Evolutionary conservation across 2,329 filamentous ascomycete genomes (phyloP).

Genomic region (Xylariaceae sp.): DNA sequence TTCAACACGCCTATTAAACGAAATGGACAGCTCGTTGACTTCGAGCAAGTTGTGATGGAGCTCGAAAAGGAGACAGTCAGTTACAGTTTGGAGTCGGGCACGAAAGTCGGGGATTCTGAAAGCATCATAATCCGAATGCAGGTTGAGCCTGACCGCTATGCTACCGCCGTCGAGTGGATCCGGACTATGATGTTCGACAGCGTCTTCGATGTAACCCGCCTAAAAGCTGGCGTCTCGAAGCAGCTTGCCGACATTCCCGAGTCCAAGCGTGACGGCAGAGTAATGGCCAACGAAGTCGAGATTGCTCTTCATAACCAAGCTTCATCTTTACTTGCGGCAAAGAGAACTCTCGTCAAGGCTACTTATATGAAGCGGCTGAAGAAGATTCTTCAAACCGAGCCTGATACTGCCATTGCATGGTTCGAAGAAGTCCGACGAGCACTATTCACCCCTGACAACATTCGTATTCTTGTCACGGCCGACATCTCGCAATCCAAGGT

Average conservation of each 20-base stretch:
- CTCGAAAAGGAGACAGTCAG: slow-evolving; percentile 87
- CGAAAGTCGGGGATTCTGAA: slow-evolving; percentile 69
- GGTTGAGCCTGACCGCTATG: slow-evolving; percentile 83
- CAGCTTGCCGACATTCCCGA: slow-evolving; percentile 89
- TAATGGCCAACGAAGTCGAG: slow-evolving; percentile 60
- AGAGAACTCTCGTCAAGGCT: slow-evolving; percentile 77
- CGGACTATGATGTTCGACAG: slow-evolving; percentile 82
- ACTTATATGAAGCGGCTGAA: slow-evolving; percentile 82
- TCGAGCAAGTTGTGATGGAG: slow-evolving; percentile 87
- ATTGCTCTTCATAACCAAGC: slow-evolving; percentile 75
- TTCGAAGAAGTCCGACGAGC: slow-evolving; percentile 70
- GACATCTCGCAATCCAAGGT: slow-evolving; percentile 64
- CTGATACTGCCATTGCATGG: slow-evolving; percentile 66
- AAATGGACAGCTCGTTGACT: slow-evolving; percentile 70
- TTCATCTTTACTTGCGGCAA: slow-evolving; percentile 69
- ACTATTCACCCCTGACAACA: slow-evolving; percentile 78
- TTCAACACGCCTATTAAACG: slow-evolving; percentile 84
- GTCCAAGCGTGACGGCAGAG: slow-evolving; percentile 76
- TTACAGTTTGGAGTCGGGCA: slow-evolving; percentile 67
- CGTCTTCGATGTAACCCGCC: slow-evolving; percentile 68
- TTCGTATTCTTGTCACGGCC: slow-evolving; percentile 78
- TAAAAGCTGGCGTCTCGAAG: slow-evolving; percentile 65
- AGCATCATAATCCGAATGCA: slow-evolving; percentile 77
- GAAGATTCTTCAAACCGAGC: slow-evolving; percentile 71
- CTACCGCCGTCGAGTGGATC: slow-evolving; percentile 75